Conservation (phyloP, 305 asterid species). For the Withania somnifera region DNA sequence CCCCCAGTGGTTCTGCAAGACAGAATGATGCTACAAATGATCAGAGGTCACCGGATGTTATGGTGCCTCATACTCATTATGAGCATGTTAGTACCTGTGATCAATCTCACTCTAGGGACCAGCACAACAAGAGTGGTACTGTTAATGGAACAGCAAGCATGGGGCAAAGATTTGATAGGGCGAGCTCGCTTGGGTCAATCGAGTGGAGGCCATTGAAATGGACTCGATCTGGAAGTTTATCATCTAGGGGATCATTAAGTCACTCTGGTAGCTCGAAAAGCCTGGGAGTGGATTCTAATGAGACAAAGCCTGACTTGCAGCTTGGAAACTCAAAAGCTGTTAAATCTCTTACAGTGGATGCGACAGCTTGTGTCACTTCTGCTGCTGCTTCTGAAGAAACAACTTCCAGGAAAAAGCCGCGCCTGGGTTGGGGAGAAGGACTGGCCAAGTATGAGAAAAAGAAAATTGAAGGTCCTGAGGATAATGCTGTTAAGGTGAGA, state of each 20-base stretch:
- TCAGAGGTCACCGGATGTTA: constrained; percentile 50
- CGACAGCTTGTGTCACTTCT: constrained; percentile 34
- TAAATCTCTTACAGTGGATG: constrained; percentile 34
- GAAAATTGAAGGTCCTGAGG: constrained; percentile 74
- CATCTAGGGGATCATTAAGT: constrained; percentile 76
- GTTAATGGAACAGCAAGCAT: constrained; percentile 24
- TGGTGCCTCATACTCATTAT: constrained; percentile 25
- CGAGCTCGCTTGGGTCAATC: constrained; percentile 37
- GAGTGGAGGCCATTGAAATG: constrained; percentile 83
- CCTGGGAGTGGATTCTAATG: constrained; percentile 50
- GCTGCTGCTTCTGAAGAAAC: constrained; percentile 53
- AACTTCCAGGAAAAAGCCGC: constrained; percentile 84
- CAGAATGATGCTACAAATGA: constrained; percentile 29
- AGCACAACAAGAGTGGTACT: constrained; percentile 32
- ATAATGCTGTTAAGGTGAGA: constrained; percentile 34
- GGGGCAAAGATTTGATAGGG: constrained; percentile 47
- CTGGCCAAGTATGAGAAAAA: constrained; percentile 95
- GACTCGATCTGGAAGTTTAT: constrained; percentile 72
- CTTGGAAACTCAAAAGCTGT: constrained; percentile 37
- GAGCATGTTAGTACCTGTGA: constrained; percentile 29
- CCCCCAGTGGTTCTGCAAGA: constrained; percentile 46
- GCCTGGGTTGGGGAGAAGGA: constrained; percentile 99
- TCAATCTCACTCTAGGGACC: constrained; percentile 40
- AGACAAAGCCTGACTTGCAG: constrained; percentile 44
- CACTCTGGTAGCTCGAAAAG: constrained; percentile 67